Conservation (phyloP, 139 green algal genomes). For the Desmodesmus armatus region DNA sequence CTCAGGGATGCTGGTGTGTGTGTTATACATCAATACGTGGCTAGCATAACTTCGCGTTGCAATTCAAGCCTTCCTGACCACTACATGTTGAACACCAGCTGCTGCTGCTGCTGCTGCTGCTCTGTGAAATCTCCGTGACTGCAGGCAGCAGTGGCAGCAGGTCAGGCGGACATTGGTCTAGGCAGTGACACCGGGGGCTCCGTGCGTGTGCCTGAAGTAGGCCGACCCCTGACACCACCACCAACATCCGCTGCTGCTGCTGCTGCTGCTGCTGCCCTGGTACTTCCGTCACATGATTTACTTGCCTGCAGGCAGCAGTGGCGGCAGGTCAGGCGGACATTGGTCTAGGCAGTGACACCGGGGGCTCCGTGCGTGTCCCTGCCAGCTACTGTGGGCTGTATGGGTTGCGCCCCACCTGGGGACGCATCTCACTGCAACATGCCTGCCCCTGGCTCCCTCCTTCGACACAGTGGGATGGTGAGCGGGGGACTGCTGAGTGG, state of each 20-base stretch:
- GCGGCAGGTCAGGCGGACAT: conserved; percentile 80
- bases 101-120: background rate
- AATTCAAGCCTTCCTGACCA: no score
- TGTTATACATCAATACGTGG: no score
- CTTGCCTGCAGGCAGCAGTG: conserved; percentile 71
- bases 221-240: no score
- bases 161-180: conserved; percentile 79
- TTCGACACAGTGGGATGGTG: conserved; percentile 80
- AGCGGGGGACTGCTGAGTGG: no score
- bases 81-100: no score
- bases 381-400: conserved; percentile 90
- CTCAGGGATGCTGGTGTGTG: no score
- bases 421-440: conserved; percentile 68
- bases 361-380: conserved; percentile 85
- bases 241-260: no score
- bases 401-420: conserved; percentile 89
- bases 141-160: conserved; percentile 81
- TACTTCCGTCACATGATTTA: background rate
- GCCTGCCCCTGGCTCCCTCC: conserved; percentile 82
- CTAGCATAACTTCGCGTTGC: no score
- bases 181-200: conserved; percentile 91
- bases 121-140: background rate
- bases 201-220: conserved; percentile 92
- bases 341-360: conserved; percentile 93
- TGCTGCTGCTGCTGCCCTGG: background rate